Evolutionary conservation across 129 eudicot genomes (phyloP), one percentile per base, ranked within the genome.

Genomic region (Artemisia argyi): DNA sequence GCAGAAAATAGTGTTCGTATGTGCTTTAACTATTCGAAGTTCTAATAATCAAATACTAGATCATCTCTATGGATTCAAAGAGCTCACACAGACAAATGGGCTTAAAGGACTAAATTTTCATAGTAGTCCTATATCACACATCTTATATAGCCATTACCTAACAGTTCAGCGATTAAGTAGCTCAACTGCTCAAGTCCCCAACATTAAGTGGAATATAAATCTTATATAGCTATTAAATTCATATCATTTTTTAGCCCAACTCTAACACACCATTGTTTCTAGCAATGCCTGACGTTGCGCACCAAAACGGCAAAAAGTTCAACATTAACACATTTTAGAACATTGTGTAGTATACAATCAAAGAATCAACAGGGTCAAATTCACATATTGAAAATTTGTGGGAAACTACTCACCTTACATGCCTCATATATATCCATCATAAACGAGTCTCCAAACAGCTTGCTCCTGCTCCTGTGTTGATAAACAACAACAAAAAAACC

Each of bases 391-490:
- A 39, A 39, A 22, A 19, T 17, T 17, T 16, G 12, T 3, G 7
- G 61, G 11, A 30, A 68, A 61, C 24, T 64, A 55, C 62, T 52
- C 19, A 72, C 82, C 67, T 78, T 35, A 42, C 48, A 44, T 26
- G 73, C 73, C 73, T 28, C 66, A 11, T 32, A 20, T 65, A 78
- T 55, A 18, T 78, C 56, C 66, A 63, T 53, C 61, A 46, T 63
- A 44, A 78, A 78, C 59, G 68, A 22, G 65, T 55, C 24, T 71
- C 24, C 66, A 24, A 71, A 69, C 63, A n/a, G 71, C 76, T 64
- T 48, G 48, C 35, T 16, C 26, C 80, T 64, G 46, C 72, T 65
- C 72, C 66, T 61, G 24, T 26, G 30, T 15, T 20, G 28, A 51
- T 39, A 56, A 35, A 49, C 20, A 68, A 19, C 51, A 56, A 66